These are phyloP conservation scores for Aspergillus ochraceoroseus DNA, from an alignment of 2,329 filamentous ascomycete species.

Conservation along the genomic window DNA sequence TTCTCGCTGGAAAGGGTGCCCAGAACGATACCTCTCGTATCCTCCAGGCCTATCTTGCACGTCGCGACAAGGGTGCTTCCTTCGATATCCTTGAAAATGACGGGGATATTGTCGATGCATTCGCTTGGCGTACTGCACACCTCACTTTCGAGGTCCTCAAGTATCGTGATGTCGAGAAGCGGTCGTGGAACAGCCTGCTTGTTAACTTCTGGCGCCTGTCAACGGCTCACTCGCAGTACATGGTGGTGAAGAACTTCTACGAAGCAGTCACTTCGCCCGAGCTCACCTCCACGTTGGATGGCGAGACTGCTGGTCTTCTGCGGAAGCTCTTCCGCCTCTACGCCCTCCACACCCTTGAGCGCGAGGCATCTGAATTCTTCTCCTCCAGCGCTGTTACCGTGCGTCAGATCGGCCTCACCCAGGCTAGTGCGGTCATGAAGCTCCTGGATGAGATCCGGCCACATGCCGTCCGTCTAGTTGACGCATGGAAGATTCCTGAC, in stretches of 20 bases:
- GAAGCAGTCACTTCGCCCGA: conserved; percentile 56
- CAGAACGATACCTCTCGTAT: conserved; percentile 66
- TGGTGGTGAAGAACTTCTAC: conserved; percentile 77
- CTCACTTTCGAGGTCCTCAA: conserved; percentile 71
- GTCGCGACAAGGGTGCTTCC: conserved; percentile 65
- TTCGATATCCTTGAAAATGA: conserved; percentile 70
- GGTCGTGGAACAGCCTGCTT: conserved; percentile 70
- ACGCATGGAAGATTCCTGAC: conserved; percentile 71
- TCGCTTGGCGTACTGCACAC: conserved; percentile 69
- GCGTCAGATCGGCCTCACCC: conserved; percentile 65
- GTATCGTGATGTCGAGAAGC: conserved; percentile 69
- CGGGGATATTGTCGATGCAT: conserved; percentile 65
- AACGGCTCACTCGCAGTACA: conserved; percentile 70
- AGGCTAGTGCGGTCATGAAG: conserved; percentile 63
- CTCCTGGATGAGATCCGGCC: conserved; percentile 67
- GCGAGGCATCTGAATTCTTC: conserved; percentile 68
- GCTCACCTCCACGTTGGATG: conserved; percentile 52
- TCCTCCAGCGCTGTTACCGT: conserved; percentile 63
- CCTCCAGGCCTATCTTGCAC: conserved; percentile 59
- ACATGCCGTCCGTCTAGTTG: conserved; percentile 66
- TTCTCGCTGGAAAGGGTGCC: conserved; percentile 60
- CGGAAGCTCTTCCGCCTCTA: conserved; percentile 64
- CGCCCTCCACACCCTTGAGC: conserved; percentile 62
- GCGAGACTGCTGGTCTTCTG: conserved; percentile 55
- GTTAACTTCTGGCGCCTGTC: conserved; percentile 73